phyloP scores from a whole-genome alignment of 176 grass and related monocot genomes.

The Miscanthus lutarioriparius region DNA sequence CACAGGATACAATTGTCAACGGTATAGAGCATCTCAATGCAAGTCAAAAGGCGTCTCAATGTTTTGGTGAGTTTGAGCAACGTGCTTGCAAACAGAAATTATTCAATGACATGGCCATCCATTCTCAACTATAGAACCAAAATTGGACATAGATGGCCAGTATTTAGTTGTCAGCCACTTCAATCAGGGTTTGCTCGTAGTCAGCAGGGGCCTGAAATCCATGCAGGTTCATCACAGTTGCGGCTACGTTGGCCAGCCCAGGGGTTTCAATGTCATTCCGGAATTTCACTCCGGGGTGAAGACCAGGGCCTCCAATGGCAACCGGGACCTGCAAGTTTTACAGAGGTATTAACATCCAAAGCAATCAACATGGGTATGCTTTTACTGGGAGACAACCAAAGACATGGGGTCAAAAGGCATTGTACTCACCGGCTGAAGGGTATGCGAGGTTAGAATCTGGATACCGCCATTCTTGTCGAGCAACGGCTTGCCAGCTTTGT shows the following conservation, averaged over 20 bases:
- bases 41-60: conserved; percentile 14
- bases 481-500: conserved; percentile 72
- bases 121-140: conserved; percentile 51
- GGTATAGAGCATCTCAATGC: not conserved
- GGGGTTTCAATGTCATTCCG: conserved; percentile 58
- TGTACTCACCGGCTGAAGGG: conserved; percentile 84
- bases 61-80: conserved; percentile 30
- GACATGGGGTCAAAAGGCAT: not conserved
- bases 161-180: conserved; percentile 66
- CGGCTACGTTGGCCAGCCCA: conserved; percentile 87
- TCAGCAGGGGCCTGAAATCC: conserved; percentile 80
- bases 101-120: conserved; percentile 27
- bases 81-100: conserved; percentile 32
- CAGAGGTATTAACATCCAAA: conserved; percentile 5
- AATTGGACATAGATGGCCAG: conserved; percentile 26
- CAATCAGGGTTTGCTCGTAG: conserved; percentile 82
- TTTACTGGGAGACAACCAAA: not conserved
- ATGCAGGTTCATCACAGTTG: conserved; percentile 95
- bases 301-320: conserved; percentile 92
- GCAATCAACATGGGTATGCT: not conserved
- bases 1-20: not conserved
- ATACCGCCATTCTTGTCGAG: conserved; percentile 69
- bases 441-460: conserved; percentile 98
- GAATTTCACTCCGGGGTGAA: conserved; percentile 70
- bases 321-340: conserved; percentile 74